phyloP scores from a whole-genome alignment of 176 grass and related monocot species.

The Zoysia pacifica region DNA sequence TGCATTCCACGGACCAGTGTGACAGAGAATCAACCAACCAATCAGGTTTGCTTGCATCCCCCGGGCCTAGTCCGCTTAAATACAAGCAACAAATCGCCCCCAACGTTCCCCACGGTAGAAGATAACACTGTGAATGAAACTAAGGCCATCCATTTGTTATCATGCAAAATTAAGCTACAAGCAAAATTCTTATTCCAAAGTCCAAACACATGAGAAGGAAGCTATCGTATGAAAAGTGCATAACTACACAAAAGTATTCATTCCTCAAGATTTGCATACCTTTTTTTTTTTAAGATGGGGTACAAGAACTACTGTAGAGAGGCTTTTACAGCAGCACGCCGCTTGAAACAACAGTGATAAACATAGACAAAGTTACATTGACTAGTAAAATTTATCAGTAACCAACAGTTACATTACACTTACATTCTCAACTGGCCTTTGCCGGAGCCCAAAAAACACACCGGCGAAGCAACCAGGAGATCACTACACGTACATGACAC shows the following conservation, averaged over 20 bases:
- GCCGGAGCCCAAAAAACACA: constrained; percentile 60
- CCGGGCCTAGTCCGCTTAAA: too few relatives aligned
- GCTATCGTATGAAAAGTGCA: neutral
- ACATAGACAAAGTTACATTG: neutral
- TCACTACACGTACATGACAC: constrained; percentile 30
- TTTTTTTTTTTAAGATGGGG: neutral
- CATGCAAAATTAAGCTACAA: neutral
- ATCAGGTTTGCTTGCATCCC: too few relatives aligned
- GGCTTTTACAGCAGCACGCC: neutral
- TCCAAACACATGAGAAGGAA: neutral
- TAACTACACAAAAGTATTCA: neutral
- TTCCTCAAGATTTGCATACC: neutral
- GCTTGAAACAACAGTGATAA: neutral
- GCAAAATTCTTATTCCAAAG: neutral
- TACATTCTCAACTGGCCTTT: constrained; percentile 50
- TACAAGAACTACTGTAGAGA: neutral
- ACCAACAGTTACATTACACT: constrained; percentile 42
- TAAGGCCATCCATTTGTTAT: neutral
- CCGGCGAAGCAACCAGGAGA: constrained; percentile 55
- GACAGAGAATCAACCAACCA: too few relatives aligned
- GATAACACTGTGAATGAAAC: neutral
- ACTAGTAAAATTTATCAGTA: constrained; percentile 32
- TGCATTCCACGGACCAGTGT: too few relatives aligned
- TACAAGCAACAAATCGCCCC: too few relatives aligned
- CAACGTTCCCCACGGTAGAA: neutral